Percentiles rank a stretch among this genome's conserved stretches.
Evolutionary conservation across 2,329 filamentous ascomycete genomes (phyloP).

Genomic region (Dactylellina drechsleri): DNA sequence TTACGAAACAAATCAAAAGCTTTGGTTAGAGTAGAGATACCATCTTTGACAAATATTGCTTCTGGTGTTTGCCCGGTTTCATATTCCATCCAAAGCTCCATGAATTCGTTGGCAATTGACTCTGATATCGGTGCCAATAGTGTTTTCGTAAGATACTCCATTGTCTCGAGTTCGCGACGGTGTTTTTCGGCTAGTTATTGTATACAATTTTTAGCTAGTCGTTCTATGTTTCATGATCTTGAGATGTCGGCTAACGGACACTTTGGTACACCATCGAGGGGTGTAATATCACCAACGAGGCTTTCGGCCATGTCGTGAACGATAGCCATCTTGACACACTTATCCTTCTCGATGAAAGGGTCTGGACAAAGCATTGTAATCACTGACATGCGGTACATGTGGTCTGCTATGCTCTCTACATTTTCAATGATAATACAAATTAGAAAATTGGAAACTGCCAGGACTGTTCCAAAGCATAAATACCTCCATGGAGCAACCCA

Average conservation of each 20-base stretch:
- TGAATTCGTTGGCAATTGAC: constrained; percentile 78
- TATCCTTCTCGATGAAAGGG: constrained; percentile 77
- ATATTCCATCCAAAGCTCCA: constrained; percentile 91
- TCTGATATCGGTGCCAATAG: constrained; percentile 79
- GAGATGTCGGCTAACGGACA: constrained; percentile 38
- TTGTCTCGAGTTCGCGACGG: constrained; percentile 84
- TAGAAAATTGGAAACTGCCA: neutral
- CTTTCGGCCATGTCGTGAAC: constrained; percentile 98
- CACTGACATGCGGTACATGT: constrained; percentile 99
- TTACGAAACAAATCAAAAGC: neutral
- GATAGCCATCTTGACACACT: constrained; percentile 94
- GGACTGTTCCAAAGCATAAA: neutral
- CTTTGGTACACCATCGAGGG: constrained; percentile 85
- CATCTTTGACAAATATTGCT: constrained; percentile 88
- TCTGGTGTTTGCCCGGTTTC: constrained; percentile 87
- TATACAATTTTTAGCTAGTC: constrained; percentile 55
- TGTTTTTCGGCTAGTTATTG: constrained; percentile 73
- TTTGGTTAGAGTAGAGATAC: constrained; percentile 26
- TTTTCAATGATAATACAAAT: neutral
- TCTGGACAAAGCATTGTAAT: constrained; percentile 88
- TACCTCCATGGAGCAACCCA: constrained; percentile 68
- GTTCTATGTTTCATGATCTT: neutral
- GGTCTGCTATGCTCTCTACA: constrained; percentile 87
- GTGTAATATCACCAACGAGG: constrained; percentile 95
- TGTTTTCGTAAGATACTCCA: constrained; percentile 84